Base-by-base conservation (phyloP, 441 rosid genomes). In the Euphorbia schlechtendalii region DNA sequence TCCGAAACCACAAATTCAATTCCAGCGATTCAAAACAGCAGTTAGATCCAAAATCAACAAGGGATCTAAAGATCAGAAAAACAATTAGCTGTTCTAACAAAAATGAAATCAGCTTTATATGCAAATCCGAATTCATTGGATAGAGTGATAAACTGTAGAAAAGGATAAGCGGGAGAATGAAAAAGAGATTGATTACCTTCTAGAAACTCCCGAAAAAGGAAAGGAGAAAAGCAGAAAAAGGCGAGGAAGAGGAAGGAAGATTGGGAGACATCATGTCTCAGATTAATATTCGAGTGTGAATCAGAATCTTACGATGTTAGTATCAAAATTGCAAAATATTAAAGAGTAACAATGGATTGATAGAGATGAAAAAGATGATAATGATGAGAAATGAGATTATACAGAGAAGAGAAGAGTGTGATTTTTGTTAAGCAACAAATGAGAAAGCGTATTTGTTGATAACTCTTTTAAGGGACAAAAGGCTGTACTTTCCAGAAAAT, bases 1-100 rank as follows among this genome's bases (percentile, higher is more conserved):
- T 67, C 22, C 36, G 51, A 56, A 7, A 56, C 11, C 56, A n/a
- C 68, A 38, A 77, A 77, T 72, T 63, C 70, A 60, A 64, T 41
- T 8, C 60, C 41, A 59, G 11, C 51, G 65, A 56, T 34, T 28
- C 45, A 41, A 46, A 8, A 11, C 1, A 65, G n/a, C 36, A 40
- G 22, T 28, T 30, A 30, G 30, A 27, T n/a, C 12, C 60, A 21
- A 22, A 45, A 27, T 52, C 72, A 64, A 56, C 38, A 64, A 52
- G 13, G 56, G 70, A 78, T 65, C 71, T 38, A 6, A 38, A 38
- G 41, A 38, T 4, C 1, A 38, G 7, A 38, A 2, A 5, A 38
- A 38, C 41, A 3, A 45, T 57, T 2, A 28, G 56, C 57, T 49
- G 62, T 10, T 40, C 28, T 15, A 40, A 41, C 36, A 32, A 7